Evolutionary conservation across 1,284 basidiomycete genomes (phyloP).

Genomic region (Pascua sp.): DNA sequence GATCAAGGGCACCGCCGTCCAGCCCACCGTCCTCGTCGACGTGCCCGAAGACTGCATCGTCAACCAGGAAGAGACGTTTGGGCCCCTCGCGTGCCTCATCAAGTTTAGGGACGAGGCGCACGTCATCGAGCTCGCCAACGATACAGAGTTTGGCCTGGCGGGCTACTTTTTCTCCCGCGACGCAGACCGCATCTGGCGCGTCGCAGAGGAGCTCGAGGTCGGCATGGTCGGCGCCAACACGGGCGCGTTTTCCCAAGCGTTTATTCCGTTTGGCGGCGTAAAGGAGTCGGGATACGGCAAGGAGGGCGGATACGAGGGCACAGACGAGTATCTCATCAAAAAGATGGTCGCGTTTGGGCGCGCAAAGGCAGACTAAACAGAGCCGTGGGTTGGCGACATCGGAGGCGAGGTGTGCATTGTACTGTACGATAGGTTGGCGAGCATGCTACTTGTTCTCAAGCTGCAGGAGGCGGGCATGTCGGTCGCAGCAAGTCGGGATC

Average conservation of each 20-base stretch:
- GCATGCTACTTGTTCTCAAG: too few relatives aligned
- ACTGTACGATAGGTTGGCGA: too few relatives aligned
- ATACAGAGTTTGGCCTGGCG: conserved; percentile 79
- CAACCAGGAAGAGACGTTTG: conserved; percentile 81
- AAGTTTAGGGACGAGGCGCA: conserved; percentile 92
- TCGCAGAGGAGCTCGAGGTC: conserved; percentile 94
- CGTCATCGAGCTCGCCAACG: conserved; percentile 80
- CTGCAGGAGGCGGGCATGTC: too few relatives aligned
- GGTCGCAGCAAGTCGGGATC: too few relatives aligned
- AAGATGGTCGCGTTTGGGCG: conserved; percentile 40
- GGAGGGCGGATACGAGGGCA: conserved; percentile 43
- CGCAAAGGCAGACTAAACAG: too few relatives aligned
- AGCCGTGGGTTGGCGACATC: too few relatives aligned
- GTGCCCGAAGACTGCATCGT: conserved; percentile 63
- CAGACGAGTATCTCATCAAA: conserved; percentile 42
- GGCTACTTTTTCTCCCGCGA: conserved; percentile 90
- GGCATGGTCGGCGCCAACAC: conserved; percentile 78
- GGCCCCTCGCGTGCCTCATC: conserved; percentile 60
- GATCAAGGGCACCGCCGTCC: conserved; percentile 66
- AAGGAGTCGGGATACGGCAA: conserved; percentile 47
- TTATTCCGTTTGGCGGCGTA: conserved; percentile 85
- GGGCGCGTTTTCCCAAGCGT: conserved; percentile 61
- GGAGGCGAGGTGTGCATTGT: too few relatives aligned
- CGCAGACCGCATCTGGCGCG: conserved; percentile 85
- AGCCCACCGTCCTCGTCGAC: conserved; percentile 83